Evolutionary conservation across 345 rosid genomes (phyloP).

Genomic region (Orychophragmus violaceus): DNA sequence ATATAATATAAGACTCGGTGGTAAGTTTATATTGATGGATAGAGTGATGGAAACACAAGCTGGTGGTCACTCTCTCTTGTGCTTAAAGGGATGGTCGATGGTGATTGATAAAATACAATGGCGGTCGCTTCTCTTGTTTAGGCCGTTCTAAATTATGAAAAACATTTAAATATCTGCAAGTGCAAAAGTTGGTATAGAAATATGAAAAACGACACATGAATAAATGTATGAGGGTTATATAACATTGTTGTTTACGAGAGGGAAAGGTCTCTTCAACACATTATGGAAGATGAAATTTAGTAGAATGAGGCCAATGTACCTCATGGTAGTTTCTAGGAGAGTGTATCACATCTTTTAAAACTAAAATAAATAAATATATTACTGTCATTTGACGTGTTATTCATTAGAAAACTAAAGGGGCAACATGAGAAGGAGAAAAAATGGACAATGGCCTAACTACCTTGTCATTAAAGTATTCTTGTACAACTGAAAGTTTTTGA

Average conservation of each 20-base stretch:
- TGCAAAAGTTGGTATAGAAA: neutral
- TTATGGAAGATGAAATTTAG: neutral
- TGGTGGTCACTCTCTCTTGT: too few species aligned
- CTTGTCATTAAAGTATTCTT: conserved; percentile 86
- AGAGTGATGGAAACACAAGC: too few species aligned
- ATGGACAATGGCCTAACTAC: conserved; percentile 26
- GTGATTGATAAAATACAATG: too few species aligned
- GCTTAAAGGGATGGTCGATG: too few species aligned
- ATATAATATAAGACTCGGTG: too few species aligned
- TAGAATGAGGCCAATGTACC: conserved; percentile 38
- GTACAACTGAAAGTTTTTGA: conserved; percentile 94
- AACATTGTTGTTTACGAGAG: neutral
- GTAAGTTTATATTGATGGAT: too few species aligned
- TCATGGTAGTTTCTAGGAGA: conserved; percentile 92
- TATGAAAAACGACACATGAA: neutral
- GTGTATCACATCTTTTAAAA: conserved; percentile 82
- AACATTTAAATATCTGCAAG: conserved; percentile 13
- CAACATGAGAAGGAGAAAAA: neutral
- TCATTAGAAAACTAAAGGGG: neutral
- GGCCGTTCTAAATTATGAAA: too few species aligned
- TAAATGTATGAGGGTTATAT: neutral
- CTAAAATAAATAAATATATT: conserved; percentile 32
- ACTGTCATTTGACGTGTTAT: conserved; percentile 13
- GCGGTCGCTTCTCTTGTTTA: too few species aligned
- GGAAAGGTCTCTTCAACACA: neutral